Evolutionary conservation across 371 early-diverging fungal species (phyloP).

Genomic region (Mycotypha africana): DNA sequence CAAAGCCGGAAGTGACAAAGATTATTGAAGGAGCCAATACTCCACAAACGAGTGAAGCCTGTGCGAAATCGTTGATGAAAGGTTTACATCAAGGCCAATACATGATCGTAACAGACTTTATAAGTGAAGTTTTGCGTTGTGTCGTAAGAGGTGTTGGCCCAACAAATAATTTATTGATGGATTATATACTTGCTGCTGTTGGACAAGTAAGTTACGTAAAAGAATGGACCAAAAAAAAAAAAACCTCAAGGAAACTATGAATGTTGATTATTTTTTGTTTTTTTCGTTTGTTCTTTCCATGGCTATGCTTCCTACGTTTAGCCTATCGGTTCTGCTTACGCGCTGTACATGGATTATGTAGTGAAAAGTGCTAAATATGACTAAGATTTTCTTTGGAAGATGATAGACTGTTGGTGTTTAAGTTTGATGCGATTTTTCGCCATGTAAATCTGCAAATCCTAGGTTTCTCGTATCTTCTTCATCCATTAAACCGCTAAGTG

Average conservation of each 20-base stretch:
- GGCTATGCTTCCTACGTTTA: conserved; percentile 3
- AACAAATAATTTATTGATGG: conserved; percentile 36
- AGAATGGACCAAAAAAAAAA: too few relatives aligned
- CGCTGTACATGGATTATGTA: conserved; percentile 38
- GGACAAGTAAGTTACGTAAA: conserved; percentile 36
- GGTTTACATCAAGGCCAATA: conserved; percentile 45
- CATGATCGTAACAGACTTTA: conserved; percentile 48
- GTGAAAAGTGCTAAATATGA: conserved; percentile 22
- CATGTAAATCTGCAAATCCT: conserved; percentile 52
- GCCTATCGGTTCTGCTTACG: conserved; percentile 40
- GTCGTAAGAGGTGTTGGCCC: conserved; percentile 42
- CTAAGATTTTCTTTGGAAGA: too few relatives aligned
- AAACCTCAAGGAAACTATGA: too few relatives aligned
- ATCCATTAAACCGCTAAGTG: conserved; percentile 71
- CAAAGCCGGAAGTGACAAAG: conserved; percentile 78
- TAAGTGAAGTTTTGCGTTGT: conserved; percentile 44
- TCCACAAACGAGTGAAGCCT: conserved; percentile 53
- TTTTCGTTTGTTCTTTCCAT: too few relatives aligned
- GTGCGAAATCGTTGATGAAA: conserved; percentile 53
- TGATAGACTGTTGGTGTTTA: too few relatives aligned
- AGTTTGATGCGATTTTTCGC: too few relatives aligned
- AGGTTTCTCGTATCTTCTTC: conserved; percentile 64
- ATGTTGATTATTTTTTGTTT: too few relatives aligned
- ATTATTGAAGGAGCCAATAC: conserved; percentile 73
- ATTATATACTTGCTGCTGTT: conserved; percentile 26